Conservation (phyloP, 1,284 basidiomycete species). For the Papiliotrema laurentii region DNA sequence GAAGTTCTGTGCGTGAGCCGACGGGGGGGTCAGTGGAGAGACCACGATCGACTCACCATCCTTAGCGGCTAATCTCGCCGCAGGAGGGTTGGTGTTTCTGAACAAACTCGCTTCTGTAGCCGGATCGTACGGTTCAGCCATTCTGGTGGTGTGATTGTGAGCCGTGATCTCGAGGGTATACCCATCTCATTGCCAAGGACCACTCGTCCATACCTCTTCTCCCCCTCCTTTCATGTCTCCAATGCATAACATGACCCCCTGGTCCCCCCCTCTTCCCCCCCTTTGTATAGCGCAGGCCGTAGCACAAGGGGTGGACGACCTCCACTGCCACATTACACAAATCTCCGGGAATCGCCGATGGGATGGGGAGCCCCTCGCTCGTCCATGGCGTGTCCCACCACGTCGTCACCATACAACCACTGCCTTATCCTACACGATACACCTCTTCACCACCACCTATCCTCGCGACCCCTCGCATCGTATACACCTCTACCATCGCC, state of each 20-base stretch:
- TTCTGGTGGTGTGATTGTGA: too few relatives aligned
- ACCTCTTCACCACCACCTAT: too few relatives aligned
- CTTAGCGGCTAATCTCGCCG: slow-evolving; percentile 1
- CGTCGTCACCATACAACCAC: too few relatives aligned
- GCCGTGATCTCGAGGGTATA: too few relatives aligned
- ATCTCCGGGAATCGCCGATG: background rate
- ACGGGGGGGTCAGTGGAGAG: background rate
- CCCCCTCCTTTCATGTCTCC: background rate
- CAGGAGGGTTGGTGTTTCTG: background rate
- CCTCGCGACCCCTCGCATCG: too few relatives aligned
- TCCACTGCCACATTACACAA: background rate
- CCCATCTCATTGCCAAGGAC: too few relatives aligned
- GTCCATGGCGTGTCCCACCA: too few relatives aligned
- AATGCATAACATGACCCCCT: background rate
- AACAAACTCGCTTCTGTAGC: slow-evolving; percentile 7
- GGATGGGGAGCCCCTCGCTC: background rate
- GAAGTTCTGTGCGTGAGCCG: background rate
- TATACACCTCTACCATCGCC: too few relatives aligned
- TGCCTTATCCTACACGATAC: too few relatives aligned
- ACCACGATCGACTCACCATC: background rate
- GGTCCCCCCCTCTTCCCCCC: background rate
- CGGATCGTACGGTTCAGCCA: slow-evolving; percentile 10
- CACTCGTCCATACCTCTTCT: background rate
- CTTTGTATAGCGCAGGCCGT: background rate
- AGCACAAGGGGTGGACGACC: background rate